Percentiles rank a stretch among this genome's conserved stretches.
These are phyloP conservation scores for Fusarium sp. DNA, from an alignment of 2,329 filamentous ascomycete species.

Conservation along the genomic window DNA sequence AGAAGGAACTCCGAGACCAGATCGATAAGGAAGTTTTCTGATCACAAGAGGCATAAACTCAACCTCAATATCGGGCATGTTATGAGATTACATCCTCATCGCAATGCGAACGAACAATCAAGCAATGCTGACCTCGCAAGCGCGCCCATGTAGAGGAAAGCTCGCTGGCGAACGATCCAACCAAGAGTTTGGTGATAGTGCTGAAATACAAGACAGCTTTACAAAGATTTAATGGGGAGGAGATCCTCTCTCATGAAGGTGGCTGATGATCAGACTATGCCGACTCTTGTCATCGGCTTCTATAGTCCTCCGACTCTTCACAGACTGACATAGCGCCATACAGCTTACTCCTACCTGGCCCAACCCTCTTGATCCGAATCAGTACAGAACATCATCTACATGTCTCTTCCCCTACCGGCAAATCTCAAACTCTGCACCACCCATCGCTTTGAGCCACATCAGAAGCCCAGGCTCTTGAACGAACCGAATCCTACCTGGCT, in stretches of 20 bases:
- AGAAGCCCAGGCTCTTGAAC: neutral
- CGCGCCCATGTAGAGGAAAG: too few species aligned
- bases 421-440: neutral
- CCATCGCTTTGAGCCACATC: neutral
- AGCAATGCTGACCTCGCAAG: neutral
- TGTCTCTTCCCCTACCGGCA: neutral
- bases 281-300: neutral
- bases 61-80: neutral
- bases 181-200: neutral
- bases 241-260: too few species aligned
- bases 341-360: fast-evolving
- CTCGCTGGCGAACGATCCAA: fast-evolving
- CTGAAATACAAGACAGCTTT: fast-evolving
- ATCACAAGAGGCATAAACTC: too few species aligned
- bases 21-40: neutral
- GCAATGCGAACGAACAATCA: neutral
- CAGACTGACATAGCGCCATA: neutral
- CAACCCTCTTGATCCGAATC: fast-evolving
- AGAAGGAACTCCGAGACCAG: neutral
- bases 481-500: neutral
- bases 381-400: neutral
- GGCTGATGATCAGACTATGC: neutral
- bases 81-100: neutral
- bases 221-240: fast-evolving
- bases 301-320: neutral